phyloP scores from a whole-genome alignment of 257 asterid species.

The Oldenlandia corymbosa region DNA sequence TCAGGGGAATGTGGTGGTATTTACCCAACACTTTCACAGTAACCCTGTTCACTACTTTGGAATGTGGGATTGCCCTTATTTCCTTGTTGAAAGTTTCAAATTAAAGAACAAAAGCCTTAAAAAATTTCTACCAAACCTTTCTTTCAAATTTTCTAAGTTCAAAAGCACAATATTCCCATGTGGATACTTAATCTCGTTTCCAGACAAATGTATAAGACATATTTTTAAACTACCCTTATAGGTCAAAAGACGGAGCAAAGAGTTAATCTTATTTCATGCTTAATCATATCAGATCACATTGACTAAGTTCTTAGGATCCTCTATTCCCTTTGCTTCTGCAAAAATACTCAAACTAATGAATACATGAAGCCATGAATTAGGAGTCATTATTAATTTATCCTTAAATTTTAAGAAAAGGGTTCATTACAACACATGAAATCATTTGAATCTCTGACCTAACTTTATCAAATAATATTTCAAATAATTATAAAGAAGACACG shows the following conservation, averaged over 20 bases:
- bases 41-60: background rate
- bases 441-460: background rate
- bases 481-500: background rate
- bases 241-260: too few relatives aligned
- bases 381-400: background rate
- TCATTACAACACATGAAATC: background rate
- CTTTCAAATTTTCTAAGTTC: background rate
- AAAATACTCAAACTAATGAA: too few relatives aligned
- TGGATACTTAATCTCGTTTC: too few relatives aligned
- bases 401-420: conserved; percentile 3
- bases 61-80: background rate
- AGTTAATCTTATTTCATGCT: too few relatives aligned
- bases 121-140: background rate
- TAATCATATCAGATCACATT: too few relatives aligned
- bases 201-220: too few relatives aligned
- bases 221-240: too few relatives aligned
- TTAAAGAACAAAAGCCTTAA: background rate
- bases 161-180: background rate
- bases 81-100: conserved; percentile 1
- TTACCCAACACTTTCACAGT: conserved; percentile 17
- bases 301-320: background rate
- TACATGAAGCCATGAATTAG: background rate
- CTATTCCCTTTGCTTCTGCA: background rate
- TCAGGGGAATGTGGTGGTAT: conserved; percentile 27
- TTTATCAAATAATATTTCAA: too few relatives aligned